Base-by-base conservation (phyloP, 306 rosid species). In the Alnus rubra region DNA sequence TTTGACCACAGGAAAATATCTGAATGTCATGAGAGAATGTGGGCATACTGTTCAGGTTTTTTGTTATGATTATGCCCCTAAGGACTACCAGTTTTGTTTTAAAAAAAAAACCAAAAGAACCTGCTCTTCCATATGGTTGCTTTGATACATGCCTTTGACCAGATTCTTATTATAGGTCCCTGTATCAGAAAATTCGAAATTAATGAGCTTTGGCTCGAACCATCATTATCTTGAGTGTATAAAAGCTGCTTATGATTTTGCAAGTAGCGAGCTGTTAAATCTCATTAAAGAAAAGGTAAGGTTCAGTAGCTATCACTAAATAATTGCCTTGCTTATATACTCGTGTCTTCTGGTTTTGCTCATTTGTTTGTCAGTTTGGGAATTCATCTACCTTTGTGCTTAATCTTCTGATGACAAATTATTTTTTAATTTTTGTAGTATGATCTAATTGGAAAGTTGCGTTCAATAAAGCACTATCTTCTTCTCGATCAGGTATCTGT, bases 11-110 rank as follows among this genome's bases (percentile, higher is more conserved):
- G 98, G 98, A 88, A 94, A 92, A 85, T 94, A 94, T 88, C 88
- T 94, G 71, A 94, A 94, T 85, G 98, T 94, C 86, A 88, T 92
- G 98, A 91, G 98, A 88, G 97, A 94, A 82, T 94, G 98, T 14
- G 98, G 98, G 69, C 98, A 94, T 80, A 88, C 88, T 83, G 98
- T 92, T 84, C 98, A 92, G 98, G 98, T 94, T 84, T 79, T 30
- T 64, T 64, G 45, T 42, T 56, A 72, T 79, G 82, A 58, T 8
- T 42, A 39, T 16, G 28, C 30, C 50, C 31, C 39, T 16, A 39
- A 15, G 42, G 72, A 42, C 14, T 67, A 67, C 11, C 10, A 39
- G 49, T 37, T 44, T 39, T 37, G 16, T 37, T 35, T 30, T 1
- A 65, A 31, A 15, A 37, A 14, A 0, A 65, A 65, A 3, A 31